These are phyloP conservation scores for Misopates orontium DNA, from an alignment of 257 asterid species.

Conservation along the genomic window DNA sequence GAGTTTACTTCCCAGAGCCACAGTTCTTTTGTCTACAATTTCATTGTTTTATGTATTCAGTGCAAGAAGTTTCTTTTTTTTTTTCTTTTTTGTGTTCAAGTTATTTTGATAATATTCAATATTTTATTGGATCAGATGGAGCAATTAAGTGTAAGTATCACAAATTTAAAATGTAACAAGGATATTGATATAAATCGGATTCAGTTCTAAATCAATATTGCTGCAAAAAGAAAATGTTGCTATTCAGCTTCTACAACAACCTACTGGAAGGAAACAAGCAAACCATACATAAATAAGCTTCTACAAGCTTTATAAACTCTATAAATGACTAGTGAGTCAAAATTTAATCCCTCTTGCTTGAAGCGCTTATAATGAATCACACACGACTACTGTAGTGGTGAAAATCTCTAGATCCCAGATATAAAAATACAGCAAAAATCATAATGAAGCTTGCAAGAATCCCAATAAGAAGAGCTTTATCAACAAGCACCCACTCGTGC, in stretches of 20 bases:
- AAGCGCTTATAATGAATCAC: not conserved
- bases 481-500: slow-evolving; percentile 50
- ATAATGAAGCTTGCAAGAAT: slow-evolving; percentile 55
- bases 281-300: slow-evolving; percentile 6
- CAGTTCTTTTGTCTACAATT: slow-evolving; percentile 25
- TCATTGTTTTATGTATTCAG: slow-evolving; percentile 24
- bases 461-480: slow-evolving; percentile 61
- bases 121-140: too few relatives aligned
- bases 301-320: slow-evolving; percentile 9
- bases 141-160: not conserved
- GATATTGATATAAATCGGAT: not conserved
- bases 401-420: slow-evolving; percentile 40
- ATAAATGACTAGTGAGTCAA: not conserved
- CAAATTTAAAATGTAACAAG: slow-evolving; percentile 1
- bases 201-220: not conserved
- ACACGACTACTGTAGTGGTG: not conserved
- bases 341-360: not conserved
- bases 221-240: not conserved
- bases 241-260: too few relatives aligned
- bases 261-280: not conserved
- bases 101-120: slow-evolving; percentile 15
- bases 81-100: slow-evolving; percentile 20
- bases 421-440: slow-evolving; percentile 46
- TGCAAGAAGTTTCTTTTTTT: slow-evolving; percentile 16
- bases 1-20: slow-evolving; percentile 9